These are phyloP conservation scores for Hemileccinum impolitum DNA, from an alignment of 768 basidiomycete genomes.

Conservation along the genomic window DNA sequence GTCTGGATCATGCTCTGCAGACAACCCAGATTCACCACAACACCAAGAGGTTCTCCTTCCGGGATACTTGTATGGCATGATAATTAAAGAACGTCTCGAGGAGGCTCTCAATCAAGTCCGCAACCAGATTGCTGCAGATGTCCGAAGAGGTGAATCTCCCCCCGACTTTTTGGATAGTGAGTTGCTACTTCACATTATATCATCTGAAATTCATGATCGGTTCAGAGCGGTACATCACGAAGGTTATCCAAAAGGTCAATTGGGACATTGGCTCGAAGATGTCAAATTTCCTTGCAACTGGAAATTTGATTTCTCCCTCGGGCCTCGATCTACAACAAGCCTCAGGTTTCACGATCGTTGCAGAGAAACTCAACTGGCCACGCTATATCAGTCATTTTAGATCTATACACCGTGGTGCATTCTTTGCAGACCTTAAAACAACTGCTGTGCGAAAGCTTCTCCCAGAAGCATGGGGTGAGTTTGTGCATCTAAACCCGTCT, in stretches of 20 bases:
- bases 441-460: conserved; percentile 95
- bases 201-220: conserved; percentile 3
- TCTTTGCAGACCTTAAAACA: conserved; percentile 98
- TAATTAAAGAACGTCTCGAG: conserved; percentile 95
- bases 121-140: conserved; percentile 64
- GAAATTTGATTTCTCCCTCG: conserved; percentile 90
- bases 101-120: conserved; percentile 78
- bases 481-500: not conserved
- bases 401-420: conserved; percentile 97
- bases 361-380: conserved; percentile 98
- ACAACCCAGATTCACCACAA: conserved; percentile 98
- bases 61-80: conserved; percentile 90
- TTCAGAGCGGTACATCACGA: conserved; percentile 77
- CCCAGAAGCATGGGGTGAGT: conserved; percentile 95
- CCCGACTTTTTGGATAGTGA: conserved; percentile 87
- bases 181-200: conserved; percentile 26
- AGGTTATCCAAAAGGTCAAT: conserved; percentile 71
- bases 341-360: conserved; percentile 97
- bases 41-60: conserved; percentile 97
- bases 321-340: conserved; percentile 97
- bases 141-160: conserved; percentile 66
- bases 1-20: conserved; percentile 83
- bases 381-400: conserved; percentile 98
- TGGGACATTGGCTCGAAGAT: conserved; percentile 90
- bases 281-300: conserved; percentile 94